Percentiles rank a stretch among this genome's conserved stretches.
Evolutionary conservation across 306 rosid species (phyloP).

Genomic region (cucumber (Cucumis sativus)): DNA sequence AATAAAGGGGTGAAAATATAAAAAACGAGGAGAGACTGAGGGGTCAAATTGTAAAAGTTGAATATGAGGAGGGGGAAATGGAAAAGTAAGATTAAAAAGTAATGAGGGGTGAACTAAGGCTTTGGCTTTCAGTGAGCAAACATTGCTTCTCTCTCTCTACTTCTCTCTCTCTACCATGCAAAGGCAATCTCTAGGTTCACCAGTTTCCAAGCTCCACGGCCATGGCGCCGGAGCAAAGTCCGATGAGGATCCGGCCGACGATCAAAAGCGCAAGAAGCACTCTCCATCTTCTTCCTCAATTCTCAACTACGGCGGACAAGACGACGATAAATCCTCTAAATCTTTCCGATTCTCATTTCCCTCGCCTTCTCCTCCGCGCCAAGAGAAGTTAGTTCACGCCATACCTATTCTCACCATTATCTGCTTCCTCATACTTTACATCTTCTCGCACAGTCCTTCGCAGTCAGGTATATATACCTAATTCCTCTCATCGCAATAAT

Average conservation of each 20-base stretch:
- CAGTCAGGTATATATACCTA: constrained; percentile 39
- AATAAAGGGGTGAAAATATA: too few species aligned
- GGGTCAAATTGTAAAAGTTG: background rate
- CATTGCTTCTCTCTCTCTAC: constrained; percentile 7
- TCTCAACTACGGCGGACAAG: constrained; percentile 4
- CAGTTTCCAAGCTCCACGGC: constrained; percentile 56
- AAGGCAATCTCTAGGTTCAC: constrained; percentile 86
- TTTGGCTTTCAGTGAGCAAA: background rate
- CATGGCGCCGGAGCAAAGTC: constrained; percentile 36
- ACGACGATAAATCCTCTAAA: constrained; percentile 30
- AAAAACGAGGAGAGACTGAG: background rate
- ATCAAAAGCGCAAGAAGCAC: constrained; percentile 27
- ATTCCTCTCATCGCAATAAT: background rate
- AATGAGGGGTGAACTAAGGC: background rate
- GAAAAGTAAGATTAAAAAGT: background rate
- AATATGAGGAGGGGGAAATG: background rate
- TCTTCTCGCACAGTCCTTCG: constrained; percentile 85
- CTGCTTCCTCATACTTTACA: constrained; percentile 83
- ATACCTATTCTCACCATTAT: constrained; percentile 74
- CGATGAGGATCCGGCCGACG: constrained; percentile 16
- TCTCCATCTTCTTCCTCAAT: constrained; percentile 8
- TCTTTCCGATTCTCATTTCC: constrained; percentile 51
- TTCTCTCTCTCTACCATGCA: constrained; percentile 50
- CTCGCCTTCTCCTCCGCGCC: constrained; percentile 31
- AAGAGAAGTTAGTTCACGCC: constrained; percentile 63